phyloP scores from a whole-genome alignment of 495 filamentous ascomycete genomes.

The Hypomontagnella submonticulosa region DNA sequence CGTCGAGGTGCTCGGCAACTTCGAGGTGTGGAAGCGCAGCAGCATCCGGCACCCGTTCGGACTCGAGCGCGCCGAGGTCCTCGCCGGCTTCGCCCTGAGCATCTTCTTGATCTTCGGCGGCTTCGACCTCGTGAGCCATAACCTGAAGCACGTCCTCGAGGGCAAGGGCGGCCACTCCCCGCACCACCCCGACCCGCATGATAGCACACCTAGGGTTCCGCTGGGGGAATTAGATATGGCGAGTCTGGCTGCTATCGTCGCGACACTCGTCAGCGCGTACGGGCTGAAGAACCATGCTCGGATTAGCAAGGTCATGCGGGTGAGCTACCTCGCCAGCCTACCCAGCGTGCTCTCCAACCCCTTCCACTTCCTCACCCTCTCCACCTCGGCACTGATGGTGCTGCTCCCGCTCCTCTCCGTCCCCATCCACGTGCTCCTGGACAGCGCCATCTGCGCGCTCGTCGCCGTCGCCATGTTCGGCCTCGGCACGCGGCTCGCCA shows the following conservation, averaged over 20 bases:
- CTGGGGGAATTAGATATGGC: conserved; percentile 82
- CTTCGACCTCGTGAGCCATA: conserved; percentile 92
- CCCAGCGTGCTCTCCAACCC: conserved; percentile 82
- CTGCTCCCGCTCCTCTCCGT: conserved; percentile 84
- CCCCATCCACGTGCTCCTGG: conserved; percentile 78
- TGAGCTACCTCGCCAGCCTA: conserved; percentile 83
- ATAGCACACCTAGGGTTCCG: conserved; percentile 65
- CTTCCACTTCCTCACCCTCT: conserved; percentile 91
- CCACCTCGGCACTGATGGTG: conserved; percentile 81
- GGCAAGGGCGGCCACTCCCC: conserved; percentile 64
- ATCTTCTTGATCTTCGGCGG: conserved; percentile 96
- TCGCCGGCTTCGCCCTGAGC: conserved; percentile 97
- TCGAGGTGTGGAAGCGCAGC: conserved; percentile 96
- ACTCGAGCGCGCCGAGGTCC: conserved; percentile 88
- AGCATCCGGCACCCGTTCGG: conserved; percentile 94
- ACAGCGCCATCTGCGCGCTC: conserved; percentile 79
- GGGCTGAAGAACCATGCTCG: conserved; percentile 90
- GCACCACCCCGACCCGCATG: conserved; percentile 75
- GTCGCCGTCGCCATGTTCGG: conserved; percentile 88
- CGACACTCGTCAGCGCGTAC: conserved; percentile 88
- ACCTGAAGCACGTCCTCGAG: conserved; percentile 85
- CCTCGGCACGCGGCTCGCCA: conserved; percentile 83
- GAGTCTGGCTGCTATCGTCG: conserved; percentile 84
- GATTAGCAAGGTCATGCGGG: conserved; percentile 83
- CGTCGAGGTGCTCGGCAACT: conserved; percentile 93